Evolutionary conservation across 164 flowering plant species (phyloP).

Genomic region (Euptelea pleiosperma): DNA sequence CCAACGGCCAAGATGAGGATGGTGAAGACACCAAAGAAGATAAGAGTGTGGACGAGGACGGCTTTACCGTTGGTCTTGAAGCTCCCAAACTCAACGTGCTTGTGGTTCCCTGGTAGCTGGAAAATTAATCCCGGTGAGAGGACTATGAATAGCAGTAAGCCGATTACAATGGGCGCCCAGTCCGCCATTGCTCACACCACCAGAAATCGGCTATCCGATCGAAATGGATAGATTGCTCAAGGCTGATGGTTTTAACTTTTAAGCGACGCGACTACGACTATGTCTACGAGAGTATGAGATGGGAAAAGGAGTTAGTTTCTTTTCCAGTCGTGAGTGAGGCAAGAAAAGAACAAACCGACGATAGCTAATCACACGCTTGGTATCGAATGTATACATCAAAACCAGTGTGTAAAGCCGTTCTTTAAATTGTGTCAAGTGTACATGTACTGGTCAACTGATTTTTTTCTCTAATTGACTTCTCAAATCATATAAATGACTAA

Average conservation of each 20-base stretch:
- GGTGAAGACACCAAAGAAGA: conserved; percentile 72
- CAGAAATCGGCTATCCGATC: too few species aligned
- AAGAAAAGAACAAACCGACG: too few species aligned
- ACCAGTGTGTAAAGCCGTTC: too few species aligned
- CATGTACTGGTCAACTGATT: too few species aligned
- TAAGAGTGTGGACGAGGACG: conserved; percentile 67
- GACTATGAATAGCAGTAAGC: conserved; percentile 50
- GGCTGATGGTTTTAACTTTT: background rate
- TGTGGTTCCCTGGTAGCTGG: conserved; percentile 50
- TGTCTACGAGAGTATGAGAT: background rate
- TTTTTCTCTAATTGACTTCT: too few species aligned
- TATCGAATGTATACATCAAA: too few species aligned
- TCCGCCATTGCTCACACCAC: conserved; percentile 35
- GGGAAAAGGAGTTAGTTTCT: background rate
- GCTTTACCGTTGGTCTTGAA: conserved; percentile 58
- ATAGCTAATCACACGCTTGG: background rate
- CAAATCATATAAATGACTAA: too few species aligned
- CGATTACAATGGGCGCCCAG: conserved; percentile 64
- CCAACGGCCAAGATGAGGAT: conserved; percentile 64
- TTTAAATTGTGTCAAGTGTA: too few species aligned
- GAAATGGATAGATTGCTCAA: too few species aligned
- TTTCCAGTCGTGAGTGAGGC: background rate
- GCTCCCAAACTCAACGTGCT: conserved; percentile 47
- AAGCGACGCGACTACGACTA: background rate
- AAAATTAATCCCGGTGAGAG: conserved; percentile 63